phyloP scores from a whole-genome alignment of 345 rosid genomes.

The Geranium rotundifolium region DNA sequence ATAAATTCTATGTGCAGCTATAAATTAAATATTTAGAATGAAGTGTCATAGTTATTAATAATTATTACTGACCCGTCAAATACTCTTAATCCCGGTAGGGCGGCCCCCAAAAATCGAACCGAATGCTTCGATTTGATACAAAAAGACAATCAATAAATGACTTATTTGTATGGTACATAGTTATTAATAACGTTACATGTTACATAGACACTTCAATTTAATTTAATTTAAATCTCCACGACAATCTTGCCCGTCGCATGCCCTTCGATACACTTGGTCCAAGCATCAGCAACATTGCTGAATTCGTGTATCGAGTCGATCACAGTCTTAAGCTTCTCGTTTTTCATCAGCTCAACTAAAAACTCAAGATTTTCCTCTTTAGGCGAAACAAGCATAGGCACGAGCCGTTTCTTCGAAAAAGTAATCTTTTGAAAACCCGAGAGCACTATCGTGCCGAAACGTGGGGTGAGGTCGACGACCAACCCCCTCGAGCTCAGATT shows the following conservation, averaged over 20 bases:
- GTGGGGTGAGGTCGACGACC: constrained; percentile 6
- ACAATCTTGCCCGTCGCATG: constrained; percentile 8
- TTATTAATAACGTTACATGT: no score
- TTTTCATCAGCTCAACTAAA: constrained; percentile 5
- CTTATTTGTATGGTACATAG: no score
- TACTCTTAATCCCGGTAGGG: no score
- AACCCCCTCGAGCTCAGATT: background rate
- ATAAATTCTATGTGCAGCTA: no score
- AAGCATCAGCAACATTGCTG: background rate
- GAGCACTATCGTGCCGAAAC: background rate
- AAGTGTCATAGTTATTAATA: no score
- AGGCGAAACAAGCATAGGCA: background rate
- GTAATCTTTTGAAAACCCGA: background rate
- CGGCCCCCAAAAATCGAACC: no score
- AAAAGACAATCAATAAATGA: no score
- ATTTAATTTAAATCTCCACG: background rate
- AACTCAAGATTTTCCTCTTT: background rate
- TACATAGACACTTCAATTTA: no score
- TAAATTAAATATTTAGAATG: no score
- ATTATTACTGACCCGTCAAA: no score
- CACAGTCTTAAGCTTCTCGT: constrained; percentile 10
- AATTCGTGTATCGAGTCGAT: constrained; percentile 4
- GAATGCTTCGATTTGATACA: no score
- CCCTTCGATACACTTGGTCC: constrained; percentile 4
- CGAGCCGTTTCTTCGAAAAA: constrained; percentile 1